phyloP scores from a whole-genome alignment of 2,329 filamentous ascomycete genomes.

The Fusarium paranaense region DNA sequence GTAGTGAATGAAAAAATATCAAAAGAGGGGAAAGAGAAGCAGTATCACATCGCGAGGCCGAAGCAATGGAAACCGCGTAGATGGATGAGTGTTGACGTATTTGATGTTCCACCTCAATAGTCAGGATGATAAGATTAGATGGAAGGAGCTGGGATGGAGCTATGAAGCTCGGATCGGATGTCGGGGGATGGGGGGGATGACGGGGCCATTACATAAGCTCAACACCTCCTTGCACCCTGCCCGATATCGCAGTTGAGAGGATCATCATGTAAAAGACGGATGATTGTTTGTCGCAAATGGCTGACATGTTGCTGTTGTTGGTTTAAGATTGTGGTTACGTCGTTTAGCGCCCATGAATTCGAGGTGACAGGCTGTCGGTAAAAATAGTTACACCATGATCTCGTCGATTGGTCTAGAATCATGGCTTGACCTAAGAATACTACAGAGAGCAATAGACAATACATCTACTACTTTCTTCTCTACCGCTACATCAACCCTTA shows the following conservation, averaged over 20 bases:
- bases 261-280: not conserved
- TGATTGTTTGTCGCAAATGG: not conserved
- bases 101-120: conserved; percentile 26
- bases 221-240: not conserved
- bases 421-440: not conserved
- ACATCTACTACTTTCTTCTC: conserved; percentile 14
- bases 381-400: conserved; percentile 9
- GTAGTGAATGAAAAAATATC: not conserved
- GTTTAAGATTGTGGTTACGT: not conserved
- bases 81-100: conserved; percentile 33
- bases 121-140: conserved; percentile 13
- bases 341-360: not conserved
- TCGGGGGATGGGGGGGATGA: conserved; percentile 25
- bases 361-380: not conserved
- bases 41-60: conserved; percentile 36
- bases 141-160: conserved; percentile 1
- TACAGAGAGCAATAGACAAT: conserved; percentile 6
- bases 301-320: not conserved
- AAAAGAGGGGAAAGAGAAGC: not conserved
- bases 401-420: not conserved
- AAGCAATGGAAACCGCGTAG: conserved; percentile 1
- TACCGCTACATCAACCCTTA: conserved; percentile 4
- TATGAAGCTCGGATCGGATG: conserved; percentile 28
- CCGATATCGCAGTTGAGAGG: conserved; percentile 28
- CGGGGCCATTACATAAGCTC: conserved; percentile 38